Percentiles rank a stretch among this genome's conserved stretches.
Evolutionary conservation across 169 alveolate species (phyloP).

Genomic region (Plasmodium chabaudi): DNA sequence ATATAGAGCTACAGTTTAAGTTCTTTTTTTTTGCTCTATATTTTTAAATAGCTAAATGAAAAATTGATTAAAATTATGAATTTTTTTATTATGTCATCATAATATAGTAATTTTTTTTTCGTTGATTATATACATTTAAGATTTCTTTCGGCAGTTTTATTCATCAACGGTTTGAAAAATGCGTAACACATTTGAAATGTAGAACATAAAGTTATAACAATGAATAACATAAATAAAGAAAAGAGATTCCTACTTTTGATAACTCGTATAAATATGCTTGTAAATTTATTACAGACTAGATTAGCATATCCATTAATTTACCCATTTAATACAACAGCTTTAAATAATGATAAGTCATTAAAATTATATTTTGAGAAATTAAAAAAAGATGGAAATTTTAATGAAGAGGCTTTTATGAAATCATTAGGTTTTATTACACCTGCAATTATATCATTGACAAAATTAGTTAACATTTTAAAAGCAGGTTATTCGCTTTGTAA

Average conservation of each 20-base stretch:
- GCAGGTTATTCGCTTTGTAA: constrained; percentile 76
- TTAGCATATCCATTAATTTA: constrained; percentile 83
- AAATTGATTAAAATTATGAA: neutral
- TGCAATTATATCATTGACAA: constrained; percentile 58
- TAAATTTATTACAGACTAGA: constrained; percentile 79
- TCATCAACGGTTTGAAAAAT: neutral
- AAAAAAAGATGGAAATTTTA: constrained; percentile 63
- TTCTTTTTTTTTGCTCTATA: no score
- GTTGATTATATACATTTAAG: neutral
- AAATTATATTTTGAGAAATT: constrained; percentile 59
- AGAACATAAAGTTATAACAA: neutral
- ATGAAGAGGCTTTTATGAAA: constrained; percentile 74
- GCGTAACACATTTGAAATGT: no score
- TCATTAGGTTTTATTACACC: constrained; percentile 71
- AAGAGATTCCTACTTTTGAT: constrained; percentile 48
- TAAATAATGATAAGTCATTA: constrained; percentile 64
- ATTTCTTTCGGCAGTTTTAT: neutral
- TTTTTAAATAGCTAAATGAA: neutral
- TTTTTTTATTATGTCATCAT: no score
- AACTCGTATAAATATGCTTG: constrained; percentile 76
- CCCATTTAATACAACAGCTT: constrained; percentile 79
- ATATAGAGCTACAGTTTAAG: no score
- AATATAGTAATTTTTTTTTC: neutral
- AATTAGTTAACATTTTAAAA: constrained; percentile 66
- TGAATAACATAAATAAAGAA: constrained; percentile 54